Base-by-base conservation (phyloP, 306 rosid species). In the Medicago arabica region DNA sequence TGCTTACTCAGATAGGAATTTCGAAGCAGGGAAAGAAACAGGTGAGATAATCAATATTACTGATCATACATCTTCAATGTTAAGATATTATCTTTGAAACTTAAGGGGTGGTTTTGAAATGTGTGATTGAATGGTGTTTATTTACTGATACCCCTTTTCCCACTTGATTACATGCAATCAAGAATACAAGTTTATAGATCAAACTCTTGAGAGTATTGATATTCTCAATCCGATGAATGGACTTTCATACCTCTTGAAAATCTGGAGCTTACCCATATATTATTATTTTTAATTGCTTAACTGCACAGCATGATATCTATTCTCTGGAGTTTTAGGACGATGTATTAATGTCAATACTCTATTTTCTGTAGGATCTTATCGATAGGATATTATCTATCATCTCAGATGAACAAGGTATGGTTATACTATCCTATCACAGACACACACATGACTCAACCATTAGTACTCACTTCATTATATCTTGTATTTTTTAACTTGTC, bases 1-100 rank as follows among this genome's bases (percentile, higher is more conserved):
- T 95, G 67, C 99, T 95, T 72, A 72, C 91, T 72, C 88, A 90
- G 67, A 83, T 95, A 72, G 96, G 97, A 67, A 92, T 90, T 65
- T 92, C 99, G 39, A 95, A 95, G 87, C 99, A 95, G 82, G 99
- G 99, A 81, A 95, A 90, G 85, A 95, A 95, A 84, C 99, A 92
- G 99, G 99, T 92, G 78, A 85, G 86, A 54, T 67, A 69, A 75
- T 59, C 66, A 53, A 54, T 74, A 67, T 53, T 64, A 10, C 47
- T 78, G 41, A 60, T 75, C 53, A 50, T 81, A 16, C 74, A 70
- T 54, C 17, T 41, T 57, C 67, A 17, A 4, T 74, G 6, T 64
- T 61, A 46, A 67, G 60, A 57, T 12, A 16, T 65, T 69, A 57
- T 25, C 25, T 60, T 59, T 60, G 17, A 72, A 67, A 47, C 31